A percentile compares a stretch with the other conserved stretches of the same genome.
These are phyloP conservation scores for Sporothrix mexicana DNA, from an alignment of 2,329 filamentous ascomycete genomes.

Conservation along the genomic window DNA sequence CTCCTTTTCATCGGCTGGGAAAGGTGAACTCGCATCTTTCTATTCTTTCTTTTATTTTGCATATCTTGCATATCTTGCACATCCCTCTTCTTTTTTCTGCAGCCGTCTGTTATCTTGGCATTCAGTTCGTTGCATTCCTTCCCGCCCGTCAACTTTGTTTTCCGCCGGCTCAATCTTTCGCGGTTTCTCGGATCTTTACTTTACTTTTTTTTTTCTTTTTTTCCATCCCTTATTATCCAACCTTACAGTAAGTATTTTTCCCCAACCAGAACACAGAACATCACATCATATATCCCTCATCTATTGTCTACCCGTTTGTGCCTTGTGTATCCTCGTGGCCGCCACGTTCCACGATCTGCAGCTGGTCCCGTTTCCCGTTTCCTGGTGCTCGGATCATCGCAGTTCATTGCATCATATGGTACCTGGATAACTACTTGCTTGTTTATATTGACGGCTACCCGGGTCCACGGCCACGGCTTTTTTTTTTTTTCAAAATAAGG, in stretches of 20 bases:
- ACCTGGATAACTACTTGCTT: not conserved
- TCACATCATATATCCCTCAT: not conserved
- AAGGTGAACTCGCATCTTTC: conserved; percentile 15
- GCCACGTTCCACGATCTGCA: conserved; percentile 7
- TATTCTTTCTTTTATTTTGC: not conserved
- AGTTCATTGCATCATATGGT: not conserved
- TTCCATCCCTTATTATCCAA: not conserved
- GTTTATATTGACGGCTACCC: not conserved
- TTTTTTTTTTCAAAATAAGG: not conserved
- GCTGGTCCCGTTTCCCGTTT: not conserved
- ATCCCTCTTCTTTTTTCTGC: not conserved
- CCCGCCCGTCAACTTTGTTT: not conserved
- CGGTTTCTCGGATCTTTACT: not conserved
- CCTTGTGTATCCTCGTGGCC: conserved; percentile 9
- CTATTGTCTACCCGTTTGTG: not conserved
- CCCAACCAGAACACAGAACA: not conserved
- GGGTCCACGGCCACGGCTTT: not conserved
- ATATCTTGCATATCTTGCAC: not conserved
- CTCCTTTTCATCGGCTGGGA: conserved; percentile 14
- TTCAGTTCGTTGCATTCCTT: not conserved
- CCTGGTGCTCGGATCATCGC: conserved; percentile 1
- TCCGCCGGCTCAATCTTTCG: not conserved
- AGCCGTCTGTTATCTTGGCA: conserved; percentile 10
- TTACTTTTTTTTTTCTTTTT: not conserved
- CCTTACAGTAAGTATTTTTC: conserved; percentile 12